Conservation (phyloP, 139 green algal species). For the Protoeuglena noctilucae region DNA sequence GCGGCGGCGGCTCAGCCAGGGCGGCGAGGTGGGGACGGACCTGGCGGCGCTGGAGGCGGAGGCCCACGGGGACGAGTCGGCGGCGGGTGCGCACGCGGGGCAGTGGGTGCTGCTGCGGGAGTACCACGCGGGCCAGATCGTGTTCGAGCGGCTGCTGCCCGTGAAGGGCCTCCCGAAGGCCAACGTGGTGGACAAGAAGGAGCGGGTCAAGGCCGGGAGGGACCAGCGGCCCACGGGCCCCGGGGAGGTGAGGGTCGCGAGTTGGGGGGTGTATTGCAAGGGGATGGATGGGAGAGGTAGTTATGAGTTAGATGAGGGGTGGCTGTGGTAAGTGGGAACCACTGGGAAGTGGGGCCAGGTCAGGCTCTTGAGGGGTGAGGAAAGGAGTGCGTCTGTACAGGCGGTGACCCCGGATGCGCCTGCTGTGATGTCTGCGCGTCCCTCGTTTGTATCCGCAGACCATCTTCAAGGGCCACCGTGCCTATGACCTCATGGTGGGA, state of each 20-base stretch:
- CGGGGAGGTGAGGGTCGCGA: not conserved
- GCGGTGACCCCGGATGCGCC: conserved; percentile 10
- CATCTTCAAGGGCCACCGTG: conserved; percentile 72
- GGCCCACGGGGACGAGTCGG: not conserved
- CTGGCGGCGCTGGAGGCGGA: not conserved
- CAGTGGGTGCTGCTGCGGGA: conserved; percentile 19
- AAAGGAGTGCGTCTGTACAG: conserved; percentile 1
- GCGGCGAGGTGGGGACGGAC: conserved; percentile 2
- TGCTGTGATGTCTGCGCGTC: no score
- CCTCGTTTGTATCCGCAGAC: no score
- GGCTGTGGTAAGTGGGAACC: conserved; percentile 8
- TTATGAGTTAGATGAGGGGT: conserved; percentile 17
- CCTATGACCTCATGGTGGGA: conserved; percentile 78
- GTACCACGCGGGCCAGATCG: conserved; percentile 36
- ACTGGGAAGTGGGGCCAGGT: not conserved
- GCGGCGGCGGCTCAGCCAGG: not conserved
- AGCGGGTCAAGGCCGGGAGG: conserved; percentile 17
- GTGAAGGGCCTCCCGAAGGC: no score
- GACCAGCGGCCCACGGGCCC: conserved; percentile 14
- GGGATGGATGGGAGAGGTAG: no score
- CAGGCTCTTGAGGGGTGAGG: conserved; percentile 10
- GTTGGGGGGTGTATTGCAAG: not conserved
- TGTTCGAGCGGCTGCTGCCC: conserved; percentile 24
- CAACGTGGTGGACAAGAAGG: conserved; percentile 21
- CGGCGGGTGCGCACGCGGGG: not conserved